Conservation (phyloP, 2,329 filamentous ascomycete genomes). For the Scortechinia acanthostroma region DNA sequence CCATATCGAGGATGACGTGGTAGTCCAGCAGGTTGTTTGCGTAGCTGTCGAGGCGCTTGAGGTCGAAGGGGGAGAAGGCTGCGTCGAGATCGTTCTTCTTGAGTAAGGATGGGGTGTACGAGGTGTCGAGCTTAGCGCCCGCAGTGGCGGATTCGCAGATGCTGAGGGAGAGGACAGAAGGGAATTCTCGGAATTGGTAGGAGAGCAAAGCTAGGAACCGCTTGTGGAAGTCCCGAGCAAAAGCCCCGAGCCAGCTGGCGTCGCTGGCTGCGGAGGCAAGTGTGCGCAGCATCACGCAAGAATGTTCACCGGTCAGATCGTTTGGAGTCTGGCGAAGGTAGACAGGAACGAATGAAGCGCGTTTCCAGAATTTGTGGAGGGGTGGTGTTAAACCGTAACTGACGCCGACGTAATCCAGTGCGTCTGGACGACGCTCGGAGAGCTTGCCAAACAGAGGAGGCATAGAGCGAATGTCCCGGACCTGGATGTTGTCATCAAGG, state of each 20-base stretch:
- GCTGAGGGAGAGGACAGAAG: constrained; percentile 70
- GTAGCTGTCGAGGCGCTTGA: constrained; percentile 91
- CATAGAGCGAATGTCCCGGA: constrained; percentile 85
- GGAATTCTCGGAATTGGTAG: constrained; percentile 84
- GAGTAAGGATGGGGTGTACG: constrained; percentile 42
- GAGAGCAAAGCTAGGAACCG: constrained; percentile 86
- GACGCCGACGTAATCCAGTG: constrained; percentile 87
- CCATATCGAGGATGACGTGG: constrained; percentile 88
- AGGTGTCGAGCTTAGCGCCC: constrained; percentile 60
- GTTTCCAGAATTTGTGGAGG: constrained; percentile 96
- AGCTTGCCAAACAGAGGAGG: constrained; percentile 87
- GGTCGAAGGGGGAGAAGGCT: constrained; percentile 79
- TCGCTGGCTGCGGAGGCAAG: constrained; percentile 59
- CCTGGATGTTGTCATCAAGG: constrained; percentile 78
- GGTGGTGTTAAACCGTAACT: constrained; percentile 83
- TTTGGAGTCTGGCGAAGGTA: constrained; percentile 94
- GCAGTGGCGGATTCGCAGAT: constrained; percentile 79
- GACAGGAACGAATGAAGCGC: constrained; percentile 75
- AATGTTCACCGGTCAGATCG: constrained; percentile 93
- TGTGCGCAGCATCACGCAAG: constrained; percentile 90
- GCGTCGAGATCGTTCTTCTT: constrained; percentile 71
- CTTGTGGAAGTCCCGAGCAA: constrained; percentile 84
- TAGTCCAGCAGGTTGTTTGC: constrained; percentile 97
- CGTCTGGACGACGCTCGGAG: constrained; percentile 71
- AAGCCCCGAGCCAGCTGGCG: constrained; percentile 79